phyloP scores from a whole-genome alignment of 768 basidiomycete genomes.

The Boletus edulis region DNA sequence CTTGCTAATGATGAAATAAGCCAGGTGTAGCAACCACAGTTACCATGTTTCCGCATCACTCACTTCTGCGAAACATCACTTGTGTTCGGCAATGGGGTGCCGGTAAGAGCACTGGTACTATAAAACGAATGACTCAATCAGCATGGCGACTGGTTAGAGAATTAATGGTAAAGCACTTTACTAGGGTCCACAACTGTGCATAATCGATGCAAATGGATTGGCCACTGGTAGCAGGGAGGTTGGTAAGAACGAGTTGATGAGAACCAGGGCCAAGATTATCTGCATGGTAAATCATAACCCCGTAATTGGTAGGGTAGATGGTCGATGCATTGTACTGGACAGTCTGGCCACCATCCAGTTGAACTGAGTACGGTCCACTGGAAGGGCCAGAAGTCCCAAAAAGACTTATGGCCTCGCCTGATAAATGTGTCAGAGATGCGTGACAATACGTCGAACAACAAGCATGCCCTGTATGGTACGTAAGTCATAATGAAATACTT shows the following conservation, averaged over 20 bases:
- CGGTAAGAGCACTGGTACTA: background rate
- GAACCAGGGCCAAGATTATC: slow-evolving; percentile 39
- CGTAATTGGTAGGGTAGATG: slow-evolving; percentile 19
- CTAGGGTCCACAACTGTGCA: slow-evolving; percentile 24
- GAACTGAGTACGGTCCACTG: slow-evolving; percentile 34
- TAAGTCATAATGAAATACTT: slow-evolving; percentile 3
- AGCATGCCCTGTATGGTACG: slow-evolving; percentile 19
- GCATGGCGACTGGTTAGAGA: background rate
- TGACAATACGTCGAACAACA: background rate
- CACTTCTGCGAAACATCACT: no score
- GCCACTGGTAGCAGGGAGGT: slow-evolving; percentile 19
- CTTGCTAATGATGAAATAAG: slow-evolving; percentile 6
- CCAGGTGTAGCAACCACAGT: background rate
- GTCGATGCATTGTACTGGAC: slow-evolving; percentile 21
- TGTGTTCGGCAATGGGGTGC: background rate
- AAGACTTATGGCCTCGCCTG: slow-evolving; percentile 44
- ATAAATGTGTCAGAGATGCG: background rate
- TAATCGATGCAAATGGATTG: slow-evolving; percentile 34
- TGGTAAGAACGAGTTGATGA: slow-evolving; percentile 36
- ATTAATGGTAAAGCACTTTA: slow-evolving; percentile 14
- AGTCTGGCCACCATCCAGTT: slow-evolving; percentile 34
- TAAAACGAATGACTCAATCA: background rate
- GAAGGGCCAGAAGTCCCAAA: slow-evolving; percentile 42
- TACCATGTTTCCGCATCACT: background rate
- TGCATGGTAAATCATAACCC: slow-evolving; percentile 34